phyloP scores from a whole-genome alignment of 2,329 filamentous ascomycete species.

The Cadophora sp. region DNA sequence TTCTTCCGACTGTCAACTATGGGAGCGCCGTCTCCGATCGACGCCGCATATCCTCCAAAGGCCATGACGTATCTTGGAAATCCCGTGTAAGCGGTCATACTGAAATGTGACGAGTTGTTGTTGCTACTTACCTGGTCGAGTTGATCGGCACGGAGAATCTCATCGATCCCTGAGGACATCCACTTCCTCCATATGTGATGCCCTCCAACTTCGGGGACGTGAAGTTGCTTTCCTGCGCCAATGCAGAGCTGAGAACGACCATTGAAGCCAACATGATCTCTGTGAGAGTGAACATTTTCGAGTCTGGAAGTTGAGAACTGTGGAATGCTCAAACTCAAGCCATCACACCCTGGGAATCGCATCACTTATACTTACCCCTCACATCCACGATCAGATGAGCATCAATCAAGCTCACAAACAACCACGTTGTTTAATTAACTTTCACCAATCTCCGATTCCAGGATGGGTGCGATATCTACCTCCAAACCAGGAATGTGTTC shows the following conservation, averaged over 20 bases:
- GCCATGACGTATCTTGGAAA: not conserved
- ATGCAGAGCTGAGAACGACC: not conserved
- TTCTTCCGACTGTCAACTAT: conserved; percentile 31
- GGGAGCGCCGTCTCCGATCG: conserved; percentile 29
- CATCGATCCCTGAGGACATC: conserved; percentile 1
- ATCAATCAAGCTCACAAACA: too few relatives aligned
- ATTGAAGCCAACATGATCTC: not conserved
- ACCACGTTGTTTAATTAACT: not conserved
- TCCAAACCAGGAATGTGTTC: too few relatives aligned
- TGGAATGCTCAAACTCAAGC: not conserved
- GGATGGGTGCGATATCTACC: not conserved
- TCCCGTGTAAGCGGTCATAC: not conserved
- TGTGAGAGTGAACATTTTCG: not conserved
- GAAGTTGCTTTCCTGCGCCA: not conserved
- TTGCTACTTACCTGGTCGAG: not conserved
- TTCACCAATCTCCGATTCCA: not conserved
- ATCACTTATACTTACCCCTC: not conserved
- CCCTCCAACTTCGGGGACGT: not conserved
- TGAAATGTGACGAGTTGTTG: not conserved
- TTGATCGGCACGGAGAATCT: conserved; percentile 8
- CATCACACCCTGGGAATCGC: not conserved
- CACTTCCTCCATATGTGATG: conserved; percentile 2
- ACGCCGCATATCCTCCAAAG: conserved; percentile 14
- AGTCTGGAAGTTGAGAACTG: not conserved
- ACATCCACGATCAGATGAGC: not conserved